Percentiles rank a stretch among this genome's conserved stretches.
Conservation (phyloP, 106 monocot genomes). For the Apostasia shenzhenica region DNA sequence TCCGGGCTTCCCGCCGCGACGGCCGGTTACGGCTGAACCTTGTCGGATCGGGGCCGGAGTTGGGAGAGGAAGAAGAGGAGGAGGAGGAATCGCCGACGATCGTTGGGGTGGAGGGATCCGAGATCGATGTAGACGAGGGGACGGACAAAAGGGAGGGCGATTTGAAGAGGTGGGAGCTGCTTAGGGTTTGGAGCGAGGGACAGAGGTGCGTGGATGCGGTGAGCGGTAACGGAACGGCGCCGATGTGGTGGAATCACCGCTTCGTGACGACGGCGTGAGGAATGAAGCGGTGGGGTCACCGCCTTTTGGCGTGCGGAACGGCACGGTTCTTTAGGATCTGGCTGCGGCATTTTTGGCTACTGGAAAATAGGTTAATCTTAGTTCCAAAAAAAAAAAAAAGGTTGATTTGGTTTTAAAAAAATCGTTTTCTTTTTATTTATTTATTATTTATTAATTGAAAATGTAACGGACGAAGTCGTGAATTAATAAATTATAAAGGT, state of each 20-base stretch:
- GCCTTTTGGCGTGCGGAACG: too few species aligned
- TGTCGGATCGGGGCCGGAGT: slow-evolving; percentile 1
- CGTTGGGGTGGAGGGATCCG: background rate
- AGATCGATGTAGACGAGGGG: background rate
- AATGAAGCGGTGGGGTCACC: too few species aligned
- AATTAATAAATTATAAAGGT: too few species aligned
- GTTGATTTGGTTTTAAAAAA: too few species aligned
- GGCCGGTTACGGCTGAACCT: slow-evolving; percentile 40
- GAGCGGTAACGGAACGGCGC: slow-evolving; percentile 6
- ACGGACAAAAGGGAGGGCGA: background rate
- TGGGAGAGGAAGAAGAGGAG: background rate
- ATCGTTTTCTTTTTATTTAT: too few species aligned
- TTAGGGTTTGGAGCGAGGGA: background rate
- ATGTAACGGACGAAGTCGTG: too few species aligned
- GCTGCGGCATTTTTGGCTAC: too few species aligned
- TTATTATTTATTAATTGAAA: too few species aligned
- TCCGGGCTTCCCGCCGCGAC: slow-evolving; percentile 34
- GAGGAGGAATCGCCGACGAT: background rate
- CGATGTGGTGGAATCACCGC: slow-evolving; percentile 19
- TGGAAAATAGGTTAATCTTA: too few species aligned
- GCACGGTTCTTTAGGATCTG: too few species aligned
- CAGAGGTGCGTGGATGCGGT: slow-evolving; percentile 12
- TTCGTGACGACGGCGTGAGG: slow-evolving; percentile 17
- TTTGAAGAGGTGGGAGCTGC: slow-evolving; percentile 1
- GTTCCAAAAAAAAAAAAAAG: too few species aligned